Conservation (phyloP, 1,139 yeast species). For the Pichia sp. region DNA sequence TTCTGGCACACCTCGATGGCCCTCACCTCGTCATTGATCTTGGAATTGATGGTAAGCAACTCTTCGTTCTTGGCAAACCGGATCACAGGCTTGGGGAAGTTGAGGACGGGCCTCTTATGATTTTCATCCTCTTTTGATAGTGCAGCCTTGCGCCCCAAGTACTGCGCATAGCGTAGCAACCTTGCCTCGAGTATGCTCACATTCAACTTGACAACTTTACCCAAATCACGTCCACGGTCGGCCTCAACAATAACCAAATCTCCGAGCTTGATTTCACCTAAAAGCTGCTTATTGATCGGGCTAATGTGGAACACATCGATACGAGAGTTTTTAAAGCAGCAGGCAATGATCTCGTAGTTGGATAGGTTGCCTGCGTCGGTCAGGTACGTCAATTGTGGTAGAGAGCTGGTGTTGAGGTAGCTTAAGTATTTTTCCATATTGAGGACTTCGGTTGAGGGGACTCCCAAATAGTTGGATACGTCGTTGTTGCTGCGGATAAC, state of each 20-base stretch:
- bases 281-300: conserved; percentile 33
- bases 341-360: conserved; percentile 49
- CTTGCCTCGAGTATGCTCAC: conserved; percentile 61
- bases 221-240: conserved; percentile 92
- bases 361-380: conserved; percentile 19
- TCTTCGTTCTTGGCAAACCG: conserved; percentile 64
- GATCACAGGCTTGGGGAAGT: conserved; percentile 70
- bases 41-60: conserved; percentile 52
- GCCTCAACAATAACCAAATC: conserved; percentile 95
- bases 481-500: conserved; percentile 2
- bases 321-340: conserved; percentile 83
- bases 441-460: conserved; percentile 24
- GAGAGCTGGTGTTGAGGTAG: conserved; percentile 21
- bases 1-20: conserved; percentile 61
- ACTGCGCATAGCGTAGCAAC: conserved; percentile 49
- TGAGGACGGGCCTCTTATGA: conserved; percentile 41
- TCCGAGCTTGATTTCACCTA: conserved; percentile 53
- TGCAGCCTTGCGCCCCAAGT: conserved; percentile 56
- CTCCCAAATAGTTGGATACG: conserved; percentile 23
- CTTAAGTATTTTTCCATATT: conserved; percentile 23
- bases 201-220: conserved; percentile 64
- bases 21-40: conserved; percentile 66
- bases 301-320: conserved; percentile 73
- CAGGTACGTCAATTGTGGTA: conserved; percentile 30
- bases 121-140: conserved; percentile 31